phyloP scores from a whole-genome alignment of 345 rosid species.

The Raphanus raphanistrum region DNA sequence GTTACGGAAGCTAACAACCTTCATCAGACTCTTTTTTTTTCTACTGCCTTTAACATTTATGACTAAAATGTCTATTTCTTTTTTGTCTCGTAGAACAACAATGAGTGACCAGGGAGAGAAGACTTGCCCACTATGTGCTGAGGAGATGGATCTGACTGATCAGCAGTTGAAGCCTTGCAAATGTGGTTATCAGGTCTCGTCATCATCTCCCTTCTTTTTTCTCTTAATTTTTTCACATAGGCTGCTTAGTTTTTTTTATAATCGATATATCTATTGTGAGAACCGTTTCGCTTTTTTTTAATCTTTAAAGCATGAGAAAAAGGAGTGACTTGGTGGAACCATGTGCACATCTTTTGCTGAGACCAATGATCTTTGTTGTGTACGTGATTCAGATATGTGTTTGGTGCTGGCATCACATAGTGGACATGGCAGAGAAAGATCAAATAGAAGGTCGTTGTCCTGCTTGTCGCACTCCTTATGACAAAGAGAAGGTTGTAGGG shows the following conservation, averaged over 20 bases:
- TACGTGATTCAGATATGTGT: constrained; percentile 64
- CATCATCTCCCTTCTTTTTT: constrained; percentile 3
- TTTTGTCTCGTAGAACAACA: constrained; percentile 39
- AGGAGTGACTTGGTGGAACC: neutral
- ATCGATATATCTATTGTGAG: no score
- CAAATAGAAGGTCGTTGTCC: constrained; percentile 83
- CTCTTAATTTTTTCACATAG: no score
- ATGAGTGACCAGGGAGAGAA: constrained; percentile 82
- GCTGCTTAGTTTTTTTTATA: no score
- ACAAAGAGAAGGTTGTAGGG: constrained; percentile 85
- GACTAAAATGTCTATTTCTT: neutral
- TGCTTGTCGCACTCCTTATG: constrained; percentile 84
- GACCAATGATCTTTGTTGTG: neutral
- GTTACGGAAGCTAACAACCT: neutral
- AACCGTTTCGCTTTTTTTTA: no score
- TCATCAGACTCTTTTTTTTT: neutral
- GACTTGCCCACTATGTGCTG: constrained; percentile 77
- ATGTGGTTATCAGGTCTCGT: constrained; percentile 76
- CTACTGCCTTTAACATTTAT: neutral
- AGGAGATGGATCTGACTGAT: constrained; percentile 88
- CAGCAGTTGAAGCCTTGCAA: constrained; percentile 88
- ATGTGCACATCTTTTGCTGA: neutral
- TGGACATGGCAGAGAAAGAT: constrained; percentile 96
- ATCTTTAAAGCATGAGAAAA: neutral
- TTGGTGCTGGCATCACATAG: constrained; percentile 96